A percentile compares a stretch with the other conserved stretches of the same genome.
Evolutionary conservation across 2,329 filamentous ascomycete genomes (phyloP).

Genomic region (Botrytis tulipae): DNA sequence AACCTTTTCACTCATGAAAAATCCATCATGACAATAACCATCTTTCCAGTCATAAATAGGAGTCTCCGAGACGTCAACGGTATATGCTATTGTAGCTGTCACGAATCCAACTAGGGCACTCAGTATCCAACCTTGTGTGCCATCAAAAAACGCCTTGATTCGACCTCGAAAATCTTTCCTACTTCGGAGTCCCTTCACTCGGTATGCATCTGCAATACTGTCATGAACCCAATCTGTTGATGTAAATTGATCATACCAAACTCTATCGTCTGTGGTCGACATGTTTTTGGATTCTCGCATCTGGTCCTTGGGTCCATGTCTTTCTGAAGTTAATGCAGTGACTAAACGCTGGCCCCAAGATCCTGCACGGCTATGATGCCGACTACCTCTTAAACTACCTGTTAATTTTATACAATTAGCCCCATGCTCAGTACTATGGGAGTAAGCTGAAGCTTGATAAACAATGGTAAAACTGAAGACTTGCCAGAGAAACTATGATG

Average conservation of each 20-base stretch:
- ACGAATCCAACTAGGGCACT: conserved; percentile 86
- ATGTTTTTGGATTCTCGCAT: conserved; percentile 64
- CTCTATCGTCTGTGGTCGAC: conserved; percentile 75
- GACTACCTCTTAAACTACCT: conserved; percentile 36
- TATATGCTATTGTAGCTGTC: conserved; percentile 82
- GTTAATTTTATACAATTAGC: conserved; percentile 4
- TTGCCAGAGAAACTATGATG: conserved; percentile 33
- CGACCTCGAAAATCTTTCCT: conserved; percentile 85
- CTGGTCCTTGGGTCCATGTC: conserved; percentile 43
- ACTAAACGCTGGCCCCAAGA: conserved; percentile 62
- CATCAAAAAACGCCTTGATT: conserved; percentile 73
- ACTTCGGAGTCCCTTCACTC: conserved; percentile 77
- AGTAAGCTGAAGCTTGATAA: not conserved
- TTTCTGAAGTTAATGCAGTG: conserved; percentile 55
- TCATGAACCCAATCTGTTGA: conserved; percentile 99
- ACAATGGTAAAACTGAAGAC: not conserved
- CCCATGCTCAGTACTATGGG: not conserved
- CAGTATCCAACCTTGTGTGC: conserved; percentile 89
- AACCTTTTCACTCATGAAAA: conserved; percentile 72
- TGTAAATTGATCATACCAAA: conserved; percentile 98
- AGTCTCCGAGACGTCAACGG: conserved; percentile 82
- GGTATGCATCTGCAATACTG: conserved; percentile 89
- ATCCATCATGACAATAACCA: conserved; percentile 72
- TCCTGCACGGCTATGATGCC: conserved; percentile 51
- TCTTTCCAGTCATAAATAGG: conserved; percentile 88